Percentiles rank a stretch among this genome's conserved stretches.
Evolutionary conservation across 202 grass and related monocot genomes (phyloP).

Genomic region (Panicum hallii): DNA sequence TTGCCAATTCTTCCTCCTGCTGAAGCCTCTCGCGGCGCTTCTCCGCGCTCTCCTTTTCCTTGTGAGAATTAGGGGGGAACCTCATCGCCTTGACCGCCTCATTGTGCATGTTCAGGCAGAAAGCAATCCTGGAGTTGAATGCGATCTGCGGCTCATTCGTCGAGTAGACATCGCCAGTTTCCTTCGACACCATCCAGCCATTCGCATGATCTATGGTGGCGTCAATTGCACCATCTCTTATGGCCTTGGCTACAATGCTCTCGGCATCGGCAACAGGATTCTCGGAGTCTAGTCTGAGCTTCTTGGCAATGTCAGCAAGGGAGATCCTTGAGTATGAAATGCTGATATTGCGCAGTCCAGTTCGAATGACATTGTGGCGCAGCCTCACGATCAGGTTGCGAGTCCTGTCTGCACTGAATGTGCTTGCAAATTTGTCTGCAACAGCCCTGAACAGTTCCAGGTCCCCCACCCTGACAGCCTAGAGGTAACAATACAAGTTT

Average conservation of each 20-base stretch:
- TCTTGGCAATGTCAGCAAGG: conserved; percentile 75
- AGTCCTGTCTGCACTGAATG: conserved; percentile 78
- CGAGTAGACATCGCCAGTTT: conserved; percentile 88
- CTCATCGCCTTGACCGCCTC: conserved; percentile 85
- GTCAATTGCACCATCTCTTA: conserved; percentile 89
- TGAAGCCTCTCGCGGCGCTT: conserved; percentile 85
- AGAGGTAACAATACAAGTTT: background rate
- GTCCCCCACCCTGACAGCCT: conserved; percentile 90
- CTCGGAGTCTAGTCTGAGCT: conserved; percentile 71
- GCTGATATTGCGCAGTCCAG: conserved; percentile 80
- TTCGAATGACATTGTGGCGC: conserved; percentile 84
- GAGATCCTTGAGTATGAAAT: conserved; percentile 86
- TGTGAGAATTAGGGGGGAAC: conserved; percentile 83
- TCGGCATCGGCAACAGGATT: conserved; percentile 82
- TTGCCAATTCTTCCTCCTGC: conserved; percentile 85
- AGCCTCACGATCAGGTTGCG: conserved; percentile 84
- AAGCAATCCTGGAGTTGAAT: conserved; percentile 86
- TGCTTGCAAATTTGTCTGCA: conserved; percentile 76
- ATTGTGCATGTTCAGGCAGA: conserved; percentile 97
- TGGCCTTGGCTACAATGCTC: conserved; percentile 89
- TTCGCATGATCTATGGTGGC: conserved; percentile 77
- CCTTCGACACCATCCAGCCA: conserved; percentile 89
- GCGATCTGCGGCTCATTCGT: conserved; percentile 86
- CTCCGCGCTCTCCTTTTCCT: conserved; percentile 88
- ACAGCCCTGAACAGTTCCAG: conserved; percentile 79